Conservation (phyloP, 2,329 filamentous ascomycete genomes). For the Spiromastix sp. region DNA sequence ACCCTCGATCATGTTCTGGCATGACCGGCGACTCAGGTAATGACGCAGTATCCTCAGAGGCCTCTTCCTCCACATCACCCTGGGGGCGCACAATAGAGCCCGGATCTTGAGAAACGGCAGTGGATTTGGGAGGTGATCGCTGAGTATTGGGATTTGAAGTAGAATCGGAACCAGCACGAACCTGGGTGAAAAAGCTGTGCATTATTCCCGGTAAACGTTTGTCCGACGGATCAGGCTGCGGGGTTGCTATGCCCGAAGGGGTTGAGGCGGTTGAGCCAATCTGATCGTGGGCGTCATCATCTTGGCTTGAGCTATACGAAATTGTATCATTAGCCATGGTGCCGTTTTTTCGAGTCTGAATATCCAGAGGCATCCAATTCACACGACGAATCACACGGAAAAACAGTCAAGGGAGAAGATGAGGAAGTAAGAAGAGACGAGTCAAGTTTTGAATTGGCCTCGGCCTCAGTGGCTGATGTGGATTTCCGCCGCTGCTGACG, state of each 20-base stretch:
- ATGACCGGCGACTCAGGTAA: conserved; percentile 33
- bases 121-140: conserved; percentile 20
- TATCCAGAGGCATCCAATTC: no score
- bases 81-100: conserved; percentile 17
- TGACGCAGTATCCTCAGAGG: conserved; percentile 19
- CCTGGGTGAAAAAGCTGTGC: conserved; percentile 95
- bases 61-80: conserved; percentile 17
- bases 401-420: no score
- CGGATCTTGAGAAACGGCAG: conserved; percentile 15
- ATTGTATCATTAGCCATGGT: conserved; percentile 19
- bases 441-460: no score
- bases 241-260: conserved; percentile 83
- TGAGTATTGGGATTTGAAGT: conserved; percentile 39
- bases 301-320: conserved; percentile 16
- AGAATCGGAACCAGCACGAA: conserved; percentile 81
- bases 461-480: no score
- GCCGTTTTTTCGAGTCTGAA: no score
- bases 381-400: no score
- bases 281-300: conserved; percentile 33
- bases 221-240: conserved; percentile 85
- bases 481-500: no score
- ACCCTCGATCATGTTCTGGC: conserved; percentile 28
- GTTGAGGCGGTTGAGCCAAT: conserved; percentile 68
- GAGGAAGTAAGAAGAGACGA: no score
- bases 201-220: conserved; percentile 93